Base-by-base conservation (phyloP, 73 alveolate genomes). In the Paramecium sonneborni region DNA sequence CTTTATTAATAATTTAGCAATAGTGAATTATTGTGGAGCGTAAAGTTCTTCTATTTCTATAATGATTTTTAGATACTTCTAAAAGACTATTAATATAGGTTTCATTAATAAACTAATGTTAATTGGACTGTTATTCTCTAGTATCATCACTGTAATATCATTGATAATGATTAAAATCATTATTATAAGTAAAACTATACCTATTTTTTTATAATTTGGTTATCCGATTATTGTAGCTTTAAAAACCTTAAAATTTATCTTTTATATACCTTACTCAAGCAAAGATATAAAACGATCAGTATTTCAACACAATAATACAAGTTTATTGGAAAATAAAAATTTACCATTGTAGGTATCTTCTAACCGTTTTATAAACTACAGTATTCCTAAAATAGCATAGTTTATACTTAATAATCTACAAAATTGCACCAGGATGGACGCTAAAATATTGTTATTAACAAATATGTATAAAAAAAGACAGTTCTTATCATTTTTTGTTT, bases 401-500 rank as follows among this genome's bases (percentile, higher is more conserved):
- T 10, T 62, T 12, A 14, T 62, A 62, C 84, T 30, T 62, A 26
- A 62, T 62, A 62, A 14, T 62, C 84, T 3, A 52, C 68, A 62
- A 30, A 62, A 72, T 72, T 72, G 34, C 86, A 72, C 86, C 86
- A 72, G 14, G 44, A 4, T 34, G 86, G 86, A 6, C 86, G 38
- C 57, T 72, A 37, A 37, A 72, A 72, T 15, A 72, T 38, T 72
- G 86, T 35, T 10, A 72, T 72, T 72, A 38, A 32, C 14, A 72
- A 28, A 72, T 72, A 72, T 34, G 32, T 34, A 15, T 35, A 72
- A 72, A 72, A 32, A 23, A 72, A 23, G 12, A 20, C 55, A 35
- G 32, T 72, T 72, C 86, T 30, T 35, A 72, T 28, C 2, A 20
- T 14, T 38, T 72, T 72, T 1, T 34, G 44, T 14, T 72, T 72